Evolutionary conservation across 192 early-diverging fungal species (phyloP).

Genomic region (Podila minutissima): DNA sequence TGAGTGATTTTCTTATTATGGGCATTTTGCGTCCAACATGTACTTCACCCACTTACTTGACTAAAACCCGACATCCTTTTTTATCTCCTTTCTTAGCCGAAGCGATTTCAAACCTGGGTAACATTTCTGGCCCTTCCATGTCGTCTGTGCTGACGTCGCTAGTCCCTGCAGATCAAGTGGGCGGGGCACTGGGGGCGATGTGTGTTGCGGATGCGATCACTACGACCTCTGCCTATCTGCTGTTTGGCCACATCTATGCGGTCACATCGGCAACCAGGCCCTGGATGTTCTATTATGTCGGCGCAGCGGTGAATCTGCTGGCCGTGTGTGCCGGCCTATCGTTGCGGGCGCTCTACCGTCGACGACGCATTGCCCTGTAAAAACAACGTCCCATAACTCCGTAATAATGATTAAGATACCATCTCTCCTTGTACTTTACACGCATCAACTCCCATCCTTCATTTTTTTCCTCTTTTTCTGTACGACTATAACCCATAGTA

Average conservation of each 20-base stretch:
- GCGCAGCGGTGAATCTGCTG: neutral
- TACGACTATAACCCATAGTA: too few relatives aligned
- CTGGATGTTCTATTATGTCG: neutral
- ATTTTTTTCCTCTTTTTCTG: neutral
- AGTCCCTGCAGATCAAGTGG: conserved; percentile 3
- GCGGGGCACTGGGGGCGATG: conserved; percentile 7
- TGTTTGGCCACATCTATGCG: neutral
- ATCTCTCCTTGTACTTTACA: neutral
- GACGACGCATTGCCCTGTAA: neutral
- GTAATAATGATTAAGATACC: neutral
- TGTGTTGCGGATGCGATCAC: neutral
- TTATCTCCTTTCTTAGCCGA: neutral
- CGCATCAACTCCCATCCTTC: neutral
- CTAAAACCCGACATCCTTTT: neutral
- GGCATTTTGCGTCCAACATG: neutral
- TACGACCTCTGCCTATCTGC: neutral
- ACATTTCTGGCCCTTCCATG: neutral
- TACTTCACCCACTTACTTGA: neutral
- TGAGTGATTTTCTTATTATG: neutral
- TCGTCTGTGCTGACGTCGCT: conserved; percentile 4
- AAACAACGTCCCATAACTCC: neutral
- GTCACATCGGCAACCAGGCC: conserved; percentile 4
- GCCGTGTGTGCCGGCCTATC: neutral
- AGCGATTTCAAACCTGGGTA: neutral
- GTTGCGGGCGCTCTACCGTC: neutral